Evolutionary conservation across 2,329 filamentous ascomycete species (phyloP).

Genomic region (Talaromyces rugulosus): DNA sequence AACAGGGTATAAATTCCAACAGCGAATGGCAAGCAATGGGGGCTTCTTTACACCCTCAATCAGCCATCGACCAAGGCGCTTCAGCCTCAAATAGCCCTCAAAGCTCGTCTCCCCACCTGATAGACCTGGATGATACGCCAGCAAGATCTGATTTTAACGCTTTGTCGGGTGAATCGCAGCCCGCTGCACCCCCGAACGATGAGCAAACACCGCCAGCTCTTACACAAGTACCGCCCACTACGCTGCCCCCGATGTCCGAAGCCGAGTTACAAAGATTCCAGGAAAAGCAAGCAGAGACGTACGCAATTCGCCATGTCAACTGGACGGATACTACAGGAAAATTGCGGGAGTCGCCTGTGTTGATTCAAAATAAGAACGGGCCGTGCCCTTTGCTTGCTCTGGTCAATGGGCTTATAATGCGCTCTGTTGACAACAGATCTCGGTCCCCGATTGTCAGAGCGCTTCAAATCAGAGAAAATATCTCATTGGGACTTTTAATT

Average conservation of each 20-base stretch:
- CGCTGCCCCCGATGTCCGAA: slow-evolving; percentile 20
- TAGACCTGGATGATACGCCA: slow-evolving; percentile 11
- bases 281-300: slow-evolving; percentile 66
- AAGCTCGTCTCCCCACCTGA: slow-evolving; percentile 3
- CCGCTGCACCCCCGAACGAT: background rate
- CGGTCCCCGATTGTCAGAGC: slow-evolving; percentile 72
- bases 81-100: background rate
- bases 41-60: slow-evolving; percentile 12
- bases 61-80: background rate
- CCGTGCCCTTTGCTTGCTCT: slow-evolving; percentile 90
- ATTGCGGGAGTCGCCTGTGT: slow-evolving; percentile 73
- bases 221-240: background rate
- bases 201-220: background rate
- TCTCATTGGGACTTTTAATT: slow-evolving; percentile 78
- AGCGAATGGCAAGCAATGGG: slow-evolving; percentile 6
- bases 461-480: slow-evolving; percentile 74
- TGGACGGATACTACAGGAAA: slow-evolving; percentile 71
- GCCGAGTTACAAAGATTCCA: slow-evolving; percentile 31
- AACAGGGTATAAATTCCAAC: slow-evolving; percentile 2
- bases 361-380: slow-evolving; percentile 90
- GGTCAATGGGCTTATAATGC: slow-evolving; percentile 85
- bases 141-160: slow-evolving; percentile 3
- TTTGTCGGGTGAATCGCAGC: slow-evolving; percentile 3
- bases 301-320: slow-evolving; percentile 85
- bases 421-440: slow-evolving; percentile 59